Base-by-base conservation (phyloP, 441 rosid genomes). In the Cnidoscolus chayamansa region DNA sequence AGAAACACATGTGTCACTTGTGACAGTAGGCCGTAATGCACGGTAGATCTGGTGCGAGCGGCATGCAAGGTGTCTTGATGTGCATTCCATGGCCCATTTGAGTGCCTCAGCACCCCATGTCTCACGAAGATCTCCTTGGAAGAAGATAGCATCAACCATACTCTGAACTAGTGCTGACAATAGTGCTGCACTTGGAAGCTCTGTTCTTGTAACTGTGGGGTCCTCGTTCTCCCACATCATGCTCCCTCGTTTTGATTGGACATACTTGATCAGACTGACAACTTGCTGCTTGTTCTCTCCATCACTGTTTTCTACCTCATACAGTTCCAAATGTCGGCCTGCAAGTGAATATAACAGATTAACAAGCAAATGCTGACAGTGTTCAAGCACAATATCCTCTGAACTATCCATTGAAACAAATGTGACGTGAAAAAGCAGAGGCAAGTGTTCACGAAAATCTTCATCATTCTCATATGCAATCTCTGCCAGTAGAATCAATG, bases 201-300 rank as follows among this genome's bases (percentile, higher is more conserved):
- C 94, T 49, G 91, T 86, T 86, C 89, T 85, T 71, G 87, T 83
- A 62, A 96, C 94, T 0, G 97, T 73, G 68, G 97, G 97, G 77
- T 96, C 98, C 88, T 96, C 99, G 66, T 91, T 96, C 81, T 91
- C 98, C 99, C 99, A 96, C 99, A 93, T 96, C 98, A 96, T 96
- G 85, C 94, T 90, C 71, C 99, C 99, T 64, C 97, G 90, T 84
- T 96, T 96, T 75, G 99, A 93, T 73, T 93, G 99, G 71, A 96
- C 98, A 73, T 93, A 93, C 86, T 96, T 93, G 75, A 93, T 96
- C 80, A 96, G 84, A 81, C 98, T 90, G 72, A 91, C 93, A 65
- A 93, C 99, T 84, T 91, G 97, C 82, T 93, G 99, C 82, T 93
- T 93, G 82, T 96, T 91, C 84, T 96, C 99, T 66, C 98, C 97